Evolutionary conservation across 2,329 filamentous ascomycete species (phyloP), one percentile per base, ranked within the genome.

Genomic region (Gliomastix tumulicola): DNA sequence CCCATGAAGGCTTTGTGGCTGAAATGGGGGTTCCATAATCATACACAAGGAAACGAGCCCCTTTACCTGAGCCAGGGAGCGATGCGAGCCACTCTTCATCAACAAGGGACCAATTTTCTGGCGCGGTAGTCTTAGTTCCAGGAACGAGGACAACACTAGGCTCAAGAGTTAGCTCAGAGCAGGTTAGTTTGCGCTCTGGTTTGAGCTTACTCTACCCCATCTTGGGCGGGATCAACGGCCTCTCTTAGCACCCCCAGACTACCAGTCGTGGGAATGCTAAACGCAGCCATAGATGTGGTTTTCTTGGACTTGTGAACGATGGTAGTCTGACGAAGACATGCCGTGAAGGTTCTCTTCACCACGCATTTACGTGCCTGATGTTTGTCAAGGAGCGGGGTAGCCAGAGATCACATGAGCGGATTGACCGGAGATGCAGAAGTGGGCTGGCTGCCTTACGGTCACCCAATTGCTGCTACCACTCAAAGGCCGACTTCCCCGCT

Each of bases 51-150:
- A 38, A 17, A n/a, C 36, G 31, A 15, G 31, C 36, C 4, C 18
- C 30, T 4, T 21, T 23, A 21, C 30, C 36, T 7, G 36, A 15
- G 10, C n/a, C 31, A 11, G 30, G 36, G 17, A 38, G 32, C 11
- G 30, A 30, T 12, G 22, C 15, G n/a, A 38, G 32, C 36, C 36
- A 38, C n/a, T 28, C 20, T 20, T 10, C 7, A 13, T 28, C 13
- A 7, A 22, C 30, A 38, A 38, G 34, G 19, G 36, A 31, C 36
- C 36, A 38, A 15, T 20, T 16, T 18, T 38, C 36, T 21, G 36
- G 36, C 12, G 15, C 10, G 21, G 8, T 30, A 11, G 30, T 38
- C 9, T 18, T 21, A 12, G 31, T 18, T 9, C 36, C 36, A n/a
- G 36, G 36, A 21, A 38, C 18, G 9, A 38, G 36, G 6, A 38